Evolutionary conservation across 2,329 filamentous ascomycete genomes (phyloP), one percentile per base, ranked within the genome.

Genomic region (Fragosphaeria purpurea): DNA sequence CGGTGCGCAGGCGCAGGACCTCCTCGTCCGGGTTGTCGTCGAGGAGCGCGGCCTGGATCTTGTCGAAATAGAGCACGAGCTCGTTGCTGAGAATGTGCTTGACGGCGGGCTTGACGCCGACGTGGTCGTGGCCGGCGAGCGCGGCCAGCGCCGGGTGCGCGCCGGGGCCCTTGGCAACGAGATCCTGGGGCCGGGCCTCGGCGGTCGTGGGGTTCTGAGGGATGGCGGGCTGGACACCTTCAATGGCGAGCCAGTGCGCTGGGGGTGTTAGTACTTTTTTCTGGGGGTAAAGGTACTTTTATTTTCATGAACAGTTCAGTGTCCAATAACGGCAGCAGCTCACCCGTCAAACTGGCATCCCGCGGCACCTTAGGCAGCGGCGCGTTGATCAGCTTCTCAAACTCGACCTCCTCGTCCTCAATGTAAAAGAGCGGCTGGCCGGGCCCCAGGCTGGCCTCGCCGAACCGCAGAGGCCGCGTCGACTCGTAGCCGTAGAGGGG

Each of bases 341-440:
- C 71, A 91, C 88, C 86, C 41, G 91, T 97, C 63, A 96, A 91
- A 54, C 83, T 88, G 60, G 93, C 85, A 66, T 98, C 93, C 46
- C 91, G 78, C 37, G 93, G 93, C 34, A 98, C 90, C 67, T 94
- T 96, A 32, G 93, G 93, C 58, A 98, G 70, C 5, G 93, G 88
- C 57, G 89, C 89, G 70, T 98, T 98, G 65, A 98, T 96, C 58
- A 98, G 74, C 73, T 97, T 97, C 72, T 98, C 93, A 63, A 98
- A 97, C 67, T 98, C 93, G 50, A 97, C 85, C 72, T 98, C 93
- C 63, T 98, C 93, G 65, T 98, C 93, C 63, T 98, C 93, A 39
- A 98, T 86, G 65, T 98, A 98, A 68, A 91, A 98, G 30, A 98
- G 72, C 48, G 91, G 89, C 68, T 98, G 93, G 8, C 91, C 90